Base-by-base conservation (phyloP, 1,284 basidiomycete genomes). In the Coniophora puteana region DNA sequence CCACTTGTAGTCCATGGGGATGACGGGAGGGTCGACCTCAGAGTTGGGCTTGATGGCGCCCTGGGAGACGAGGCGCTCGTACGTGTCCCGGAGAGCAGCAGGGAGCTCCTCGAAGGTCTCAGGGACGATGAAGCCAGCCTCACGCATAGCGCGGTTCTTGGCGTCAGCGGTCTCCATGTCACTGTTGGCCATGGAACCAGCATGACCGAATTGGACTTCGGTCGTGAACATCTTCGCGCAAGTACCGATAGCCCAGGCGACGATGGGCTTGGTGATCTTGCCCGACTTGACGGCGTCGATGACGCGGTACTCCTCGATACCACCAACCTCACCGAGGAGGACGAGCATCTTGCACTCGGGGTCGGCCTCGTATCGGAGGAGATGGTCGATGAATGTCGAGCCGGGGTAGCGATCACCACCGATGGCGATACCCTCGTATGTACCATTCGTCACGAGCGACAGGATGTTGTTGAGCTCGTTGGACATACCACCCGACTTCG, bases 1-100 rank as follows among this genome's bases (percentile, higher is more conserved):
- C 95, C 95, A 98, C 76, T 98, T 96, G 87, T 98, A 99, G 74
- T 99, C 95, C 91, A 98, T 95, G 21, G 95, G 95, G 63, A 98
- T 98, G 51, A 90, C 83, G 17, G 95, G 95, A 23, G 94, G 93
- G 29, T 93, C 89, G 44, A 84, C 74, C 73, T 98, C 95, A 38
- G 72, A 54, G 72, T 83, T 75, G 52, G 84, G 86, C 36, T 72
- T 66, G 64, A 98, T 83, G 33, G 69, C 59, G 39, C 93, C 92
- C 34, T 63, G 65, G 50, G 66, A 60, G 43, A 98, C 88, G 50
- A 99, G 86, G 48, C 69, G 72, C 53, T 93, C 81, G 72, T 97
- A 99, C 16, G 89, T 86, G 58, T 84, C 78, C 66, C 80, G 82
- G 58, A 98, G 74, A 41, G 88, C 87, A 34, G 76, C 71, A 21